Percentiles rank a stretch among this genome's conserved stretches.
phyloP scores from a whole-genome alignment of 2,329 filamentous ascomycete genomes.

The Boeremia exigua region DNA sequence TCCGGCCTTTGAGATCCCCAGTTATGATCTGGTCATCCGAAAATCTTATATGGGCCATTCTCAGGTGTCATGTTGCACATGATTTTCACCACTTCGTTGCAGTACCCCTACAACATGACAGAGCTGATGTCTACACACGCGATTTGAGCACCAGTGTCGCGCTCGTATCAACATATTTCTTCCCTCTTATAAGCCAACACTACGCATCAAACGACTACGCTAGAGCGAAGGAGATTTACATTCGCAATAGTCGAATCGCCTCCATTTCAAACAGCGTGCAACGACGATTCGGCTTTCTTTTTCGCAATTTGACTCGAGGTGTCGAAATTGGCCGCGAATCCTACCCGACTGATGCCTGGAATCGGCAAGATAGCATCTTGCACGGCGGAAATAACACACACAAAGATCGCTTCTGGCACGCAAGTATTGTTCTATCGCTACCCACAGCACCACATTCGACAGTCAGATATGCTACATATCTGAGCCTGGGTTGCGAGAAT shows the following conservation, averaged over 20 bases:
- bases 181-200: background rate
- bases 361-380: slow-evolving; percentile 14
- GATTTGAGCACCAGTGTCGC: slow-evolving; percentile 13
- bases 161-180: background rate
- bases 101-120: slow-evolving; percentile 14
- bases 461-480: background rate
- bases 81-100: slow-evolving; percentile 17
- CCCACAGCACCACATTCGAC: background rate
- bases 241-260: slow-evolving; percentile 13
- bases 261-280: slow-evolving; percentile 9
- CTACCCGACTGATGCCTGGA: slow-evolving; percentile 12
- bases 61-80: slow-evolving; percentile 16
- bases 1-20: slow-evolving; percentile 13
- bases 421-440: slow-evolving; percentile 5
- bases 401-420: slow-evolving; percentile 8
- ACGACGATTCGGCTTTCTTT: slow-evolving; percentile 19
- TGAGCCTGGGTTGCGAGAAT: slow-evolving; percentile 16
- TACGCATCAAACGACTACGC: background rate
- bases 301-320: slow-evolving; percentile 7
- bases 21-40: slow-evolving; percentile 16
- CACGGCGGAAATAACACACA: slow-evolving; percentile 5
- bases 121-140: slow-evolving; percentile 15
- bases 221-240: slow-evolving; percentile 15
- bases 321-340: background rate
- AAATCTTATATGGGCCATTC: slow-evolving; percentile 11